phyloP scores from a whole-genome alignment of 129 eudicot species.

The Helianthus annuus region HanXRQr2.0-SUNRISE NC_035438.2:69779541-69780040 shows the following conservation, averaged over 20 bases:
- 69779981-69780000: background rate
- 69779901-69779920: background rate
- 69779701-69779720: background rate
- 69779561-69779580: too few relatives aligned
- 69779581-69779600: too few relatives aligned
- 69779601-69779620: too few relatives aligned
- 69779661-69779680: slow-evolving; percentile 3
- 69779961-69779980: slow-evolving; percentile 14
- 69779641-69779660: background rate
- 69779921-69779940: background rate
- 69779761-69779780: slow-evolving; percentile 8
- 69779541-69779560: too few relatives aligned
- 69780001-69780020: background rate
- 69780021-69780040: too few relatives aligned
- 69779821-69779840: slow-evolving; percentile 3
- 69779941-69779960: background rate
- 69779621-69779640: background rate
- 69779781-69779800: background rate
- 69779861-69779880: slow-evolving; percentile 7
- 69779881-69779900: too few relatives aligned
- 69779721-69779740: too few relatives aligned
- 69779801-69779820: slow-evolving; percentile 5
- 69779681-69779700: background rate
- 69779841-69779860: background rate
- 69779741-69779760: background rate